Conservation (phyloP, 805 yeast genomes). For the Yarrowia deformans region DNA sequence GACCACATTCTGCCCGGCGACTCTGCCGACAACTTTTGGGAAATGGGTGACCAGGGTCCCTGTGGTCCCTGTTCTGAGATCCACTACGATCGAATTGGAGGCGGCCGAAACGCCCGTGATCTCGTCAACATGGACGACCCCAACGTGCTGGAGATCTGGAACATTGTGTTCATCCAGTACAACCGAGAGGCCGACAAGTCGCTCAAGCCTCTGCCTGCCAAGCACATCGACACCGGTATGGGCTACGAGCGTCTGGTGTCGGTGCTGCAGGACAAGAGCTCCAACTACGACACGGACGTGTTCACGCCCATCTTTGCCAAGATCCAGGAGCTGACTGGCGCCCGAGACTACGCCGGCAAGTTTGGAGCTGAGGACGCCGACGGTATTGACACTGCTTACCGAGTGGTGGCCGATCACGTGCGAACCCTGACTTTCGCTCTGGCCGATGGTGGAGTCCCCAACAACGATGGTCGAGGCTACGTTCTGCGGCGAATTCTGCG, state of each 20-base stretch:
- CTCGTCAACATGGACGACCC: slow-evolving; percentile 98
- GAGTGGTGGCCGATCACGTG: slow-evolving; percentile 98
- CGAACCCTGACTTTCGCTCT: slow-evolving; percentile 95
- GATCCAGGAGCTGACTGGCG: slow-evolving; percentile 93
- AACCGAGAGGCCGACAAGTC: slow-evolving; percentile 91
- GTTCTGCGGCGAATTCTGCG: slow-evolving; percentile 95
- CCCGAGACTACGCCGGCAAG: slow-evolving; percentile 87
- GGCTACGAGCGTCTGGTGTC: slow-evolving; percentile 98
- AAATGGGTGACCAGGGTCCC: slow-evolving; percentile 99
- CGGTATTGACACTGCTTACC: slow-evolving; percentile 96
- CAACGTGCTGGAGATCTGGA: slow-evolving; percentile 97
- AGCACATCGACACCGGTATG: slow-evolving; percentile 98
- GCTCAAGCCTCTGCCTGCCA: slow-evolving; percentile 84
- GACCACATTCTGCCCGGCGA: slow-evolving; percentile 93
- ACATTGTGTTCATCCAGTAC: slow-evolving; percentile 94
- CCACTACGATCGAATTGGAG: slow-evolving; percentile 95
- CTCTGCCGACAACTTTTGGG: slow-evolving; percentile 96
- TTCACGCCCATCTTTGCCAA: slow-evolving; percentile 85
- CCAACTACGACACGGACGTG: slow-evolving; percentile 97
- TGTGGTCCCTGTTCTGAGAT: slow-evolving; percentile 99
- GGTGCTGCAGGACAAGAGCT: slow-evolving; percentile 84
- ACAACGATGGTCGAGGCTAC: slow-evolving; percentile 98
- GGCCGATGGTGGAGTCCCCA: slow-evolving; percentile 99
- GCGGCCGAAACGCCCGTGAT: slow-evolving; percentile 88
- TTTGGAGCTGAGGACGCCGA: slow-evolving; percentile 92